Base-by-base conservation (phyloP, 257 asterid genomes). In the Anisodus tanguticus region DNA sequence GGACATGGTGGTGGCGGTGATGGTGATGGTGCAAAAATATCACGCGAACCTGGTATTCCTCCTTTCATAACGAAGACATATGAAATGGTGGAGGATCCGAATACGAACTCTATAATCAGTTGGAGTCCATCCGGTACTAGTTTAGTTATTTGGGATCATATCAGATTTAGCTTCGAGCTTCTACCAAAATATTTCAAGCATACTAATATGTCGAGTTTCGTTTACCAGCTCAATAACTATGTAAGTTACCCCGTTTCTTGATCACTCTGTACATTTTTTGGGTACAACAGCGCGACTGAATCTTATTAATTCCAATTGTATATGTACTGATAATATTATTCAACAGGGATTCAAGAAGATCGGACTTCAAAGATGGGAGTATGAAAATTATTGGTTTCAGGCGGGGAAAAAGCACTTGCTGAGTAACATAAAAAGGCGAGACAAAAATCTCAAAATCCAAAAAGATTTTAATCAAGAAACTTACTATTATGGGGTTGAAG, bases 151-250 rank as follows among this genome's bases (percentile, higher is more conserved):
- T 89, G 91, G 92, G 92, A 94, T 80, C 93, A 90, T 82, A 83
- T 85, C 55, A 85, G 66, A 43, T 89, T 93, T 53, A 81, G 92
- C 5, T 86, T 81, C 3, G 87, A 92, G 9, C 43, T 92, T 78
- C 89, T 92, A 1, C 94, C 94, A 17, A 71, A 45, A 54, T 86
- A 87, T 64, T 94, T 92, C 69, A 94, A 82, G 83, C 95, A 91
- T 83, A 87, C 71, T 87, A 91, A 90, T 51, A 87, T 94, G 60
- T 87, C 97, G 0, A 91, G 94, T 89, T 94, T 92, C 62, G 76
- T 90, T 54, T 91, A 90, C 84, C 97, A 94, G 22, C 97, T 94
- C 85, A 91, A 91, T 83, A 91, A 88, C 89, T 94, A 94, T 79
- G 98, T 91, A 85, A 4, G 92, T 69, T 31, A 59, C 6, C 12